These are phyloP conservation scores for Zarea fungicola DNA, from an alignment of 2,329 filamentous ascomycete genomes.

Conservation along the genomic window DNA sequence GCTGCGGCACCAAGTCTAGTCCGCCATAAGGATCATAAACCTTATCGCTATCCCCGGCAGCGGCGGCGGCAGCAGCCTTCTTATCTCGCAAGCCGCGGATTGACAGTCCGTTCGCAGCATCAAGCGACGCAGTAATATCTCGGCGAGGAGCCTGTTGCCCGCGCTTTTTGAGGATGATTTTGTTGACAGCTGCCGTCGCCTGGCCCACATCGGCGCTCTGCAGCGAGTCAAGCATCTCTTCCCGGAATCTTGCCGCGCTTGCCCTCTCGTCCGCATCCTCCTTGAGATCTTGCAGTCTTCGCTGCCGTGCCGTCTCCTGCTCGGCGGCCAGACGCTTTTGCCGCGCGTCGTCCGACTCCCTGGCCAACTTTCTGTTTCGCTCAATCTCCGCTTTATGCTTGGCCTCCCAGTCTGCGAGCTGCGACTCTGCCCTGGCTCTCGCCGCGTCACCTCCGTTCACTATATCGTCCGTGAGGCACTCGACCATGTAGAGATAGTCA, in stretches of 20 bases:
- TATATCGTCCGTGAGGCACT: constrained; percentile 84
- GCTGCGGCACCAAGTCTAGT: constrained; percentile 59
- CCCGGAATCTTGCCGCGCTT: constrained; percentile 57
- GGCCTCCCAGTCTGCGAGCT: constrained; percentile 59
- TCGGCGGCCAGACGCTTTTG: constrained; percentile 57
- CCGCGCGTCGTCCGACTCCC: constrained; percentile 50
- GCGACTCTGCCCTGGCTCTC: constrained; percentile 40
- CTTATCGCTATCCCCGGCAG: constrained; percentile 49
- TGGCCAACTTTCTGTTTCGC: constrained; percentile 50
- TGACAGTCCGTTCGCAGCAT: constrained; percentile 39
- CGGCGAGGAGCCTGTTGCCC: constrained; percentile 35
- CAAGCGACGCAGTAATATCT: constrained; percentile 31
- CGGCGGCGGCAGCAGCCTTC: constrained; percentile 33
- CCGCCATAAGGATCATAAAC: constrained; percentile 89
- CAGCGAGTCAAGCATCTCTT: constrained; percentile 66
- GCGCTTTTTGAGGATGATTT: constrained; percentile 69
- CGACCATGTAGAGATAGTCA: constrained; percentile 89
- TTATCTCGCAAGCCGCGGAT: constrained; percentile 77
- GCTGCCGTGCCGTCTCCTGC: constrained; percentile 55
- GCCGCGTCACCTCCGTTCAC: constrained; percentile 65
- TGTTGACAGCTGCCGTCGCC: constrained; percentile 52
- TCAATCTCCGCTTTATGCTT: constrained; percentile 66
- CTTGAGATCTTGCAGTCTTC: constrained; percentile 56
- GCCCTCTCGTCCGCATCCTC: constrained; percentile 68
- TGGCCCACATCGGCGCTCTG: constrained; percentile 55